Percentiles rank a stretch among this genome's conserved stretches.
phyloP scores from a whole-genome alignment of 345 rosid species.

The Conringia planisiliqua region DNA sequence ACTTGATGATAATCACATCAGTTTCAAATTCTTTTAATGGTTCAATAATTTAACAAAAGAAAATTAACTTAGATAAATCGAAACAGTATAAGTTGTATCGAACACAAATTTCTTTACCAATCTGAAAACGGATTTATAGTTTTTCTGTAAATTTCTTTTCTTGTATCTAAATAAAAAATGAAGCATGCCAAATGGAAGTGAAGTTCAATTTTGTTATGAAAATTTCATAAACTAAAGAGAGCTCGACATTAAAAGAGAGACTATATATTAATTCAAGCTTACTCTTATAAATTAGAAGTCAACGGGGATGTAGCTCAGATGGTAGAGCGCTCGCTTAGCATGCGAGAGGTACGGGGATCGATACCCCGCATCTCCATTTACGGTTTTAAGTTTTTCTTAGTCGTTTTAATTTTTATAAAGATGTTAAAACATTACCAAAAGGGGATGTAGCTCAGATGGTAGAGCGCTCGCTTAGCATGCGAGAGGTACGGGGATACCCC shows the following conservation, averaged over 20 bases:
- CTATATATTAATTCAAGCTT: no score
- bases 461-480: constrained; percentile 85
- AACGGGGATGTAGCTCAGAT: constrained; percentile 82
- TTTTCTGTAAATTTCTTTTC: neutral
- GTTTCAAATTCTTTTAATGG: neutral
- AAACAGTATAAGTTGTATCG: no score
- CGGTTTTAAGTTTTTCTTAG: no score
- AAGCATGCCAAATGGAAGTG: neutral
- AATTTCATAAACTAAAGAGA: neutral
- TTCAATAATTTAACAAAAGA: neutral
- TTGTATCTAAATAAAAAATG: neutral
- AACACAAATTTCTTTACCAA: neutral
- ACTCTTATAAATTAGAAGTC: no score
- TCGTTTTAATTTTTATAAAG: no score
- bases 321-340: constrained; percentile 96
- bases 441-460: constrained; percentile 43
- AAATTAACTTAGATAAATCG: neutral
- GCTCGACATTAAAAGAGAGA: neutral
- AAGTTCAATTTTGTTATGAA: neutral
- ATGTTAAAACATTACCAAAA: no score
- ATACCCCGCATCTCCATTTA: constrained; percentile 75
- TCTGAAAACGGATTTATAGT: neutral
- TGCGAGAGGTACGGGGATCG: constrained; percentile 88
- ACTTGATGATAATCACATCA: neutral
- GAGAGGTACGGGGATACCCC: constrained; percentile 87